Conservation (phyloP, 768 basidiomycete genomes). For the Leccinum uliginosum region DNA sequence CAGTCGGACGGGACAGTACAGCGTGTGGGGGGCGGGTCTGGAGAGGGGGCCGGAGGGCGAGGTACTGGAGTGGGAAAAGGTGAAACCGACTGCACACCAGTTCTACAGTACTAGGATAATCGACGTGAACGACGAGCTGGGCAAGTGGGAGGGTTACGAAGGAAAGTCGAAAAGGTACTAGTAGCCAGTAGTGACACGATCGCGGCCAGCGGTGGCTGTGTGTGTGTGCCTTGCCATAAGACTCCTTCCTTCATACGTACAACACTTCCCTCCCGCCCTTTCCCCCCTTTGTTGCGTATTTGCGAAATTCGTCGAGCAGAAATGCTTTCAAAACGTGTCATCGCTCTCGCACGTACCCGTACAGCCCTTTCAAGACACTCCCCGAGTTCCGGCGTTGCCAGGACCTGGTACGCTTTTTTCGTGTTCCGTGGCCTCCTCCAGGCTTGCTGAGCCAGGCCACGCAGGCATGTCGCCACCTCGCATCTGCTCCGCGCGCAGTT, state of each 20-base stretch:
- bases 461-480: conserved; percentile 44
- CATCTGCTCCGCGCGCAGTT: conserved; percentile 56
- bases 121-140: conserved; percentile 50
- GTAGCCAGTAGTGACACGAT: background rate
- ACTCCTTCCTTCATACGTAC: background rate
- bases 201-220: conserved; percentile 17
- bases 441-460: conserved; percentile 7
- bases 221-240: background rate
- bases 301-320: background rate
- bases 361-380: conserved; percentile 38
- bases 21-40: conserved; percentile 56
- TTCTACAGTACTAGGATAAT: conserved; percentile 64
- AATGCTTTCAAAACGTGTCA: conserved; percentile 71
- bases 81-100: conserved; percentile 58
- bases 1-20: conserved; percentile 42
- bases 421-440: background rate
- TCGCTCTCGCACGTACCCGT: conserved; percentile 61
- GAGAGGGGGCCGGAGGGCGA: conserved; percentile 48
- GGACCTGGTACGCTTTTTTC: conserved; percentile 42
- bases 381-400: conserved; percentile 34
- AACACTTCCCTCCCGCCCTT: background rate
- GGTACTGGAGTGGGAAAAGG: conserved; percentile 47
- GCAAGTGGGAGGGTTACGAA: conserved; percentile 68
- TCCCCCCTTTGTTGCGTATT: background rate
- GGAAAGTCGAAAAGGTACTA: conserved; percentile 36